Percentiles rank a stretch among this genome's conserved stretches.
Evolutionary conservation across 2,329 filamentous ascomycete genomes (phyloP).

Genomic region (Grosmannia penicillata): DNA sequence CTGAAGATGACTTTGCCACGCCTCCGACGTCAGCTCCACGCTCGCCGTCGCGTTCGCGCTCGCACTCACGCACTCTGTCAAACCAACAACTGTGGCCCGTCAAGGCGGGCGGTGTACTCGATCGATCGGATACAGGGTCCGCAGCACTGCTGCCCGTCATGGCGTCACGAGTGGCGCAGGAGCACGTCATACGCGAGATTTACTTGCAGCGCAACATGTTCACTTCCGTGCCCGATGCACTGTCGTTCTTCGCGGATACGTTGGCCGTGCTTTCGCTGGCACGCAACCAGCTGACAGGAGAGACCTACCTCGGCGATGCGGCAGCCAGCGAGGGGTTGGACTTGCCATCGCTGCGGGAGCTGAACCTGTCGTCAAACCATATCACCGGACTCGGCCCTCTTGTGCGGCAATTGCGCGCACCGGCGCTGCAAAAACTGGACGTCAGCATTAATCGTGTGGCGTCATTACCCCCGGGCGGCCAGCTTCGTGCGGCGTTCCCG

Average conservation of each 20-base stretch:
- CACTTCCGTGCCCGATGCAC: conserved; percentile 50
- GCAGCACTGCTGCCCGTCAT: conserved; percentile 43
- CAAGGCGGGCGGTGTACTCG: conserved; percentile 48
- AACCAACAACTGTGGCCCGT: conserved; percentile 38
- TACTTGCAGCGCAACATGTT: conserved; percentile 69
- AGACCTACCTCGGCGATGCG: conserved; percentile 39
- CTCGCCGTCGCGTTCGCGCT: conserved; percentile 32
- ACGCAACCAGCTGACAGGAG: conserved; percentile 55
- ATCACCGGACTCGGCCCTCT: conserved; percentile 57
- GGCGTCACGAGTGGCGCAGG: conserved; percentile 38
- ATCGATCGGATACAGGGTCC: conserved; percentile 52
- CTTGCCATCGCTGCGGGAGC: conserved; percentile 59
- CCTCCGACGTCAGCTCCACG: conserved; percentile 38
- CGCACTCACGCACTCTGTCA: conserved; percentile 31
- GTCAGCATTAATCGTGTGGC: conserved; percentile 70
- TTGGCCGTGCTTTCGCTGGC: conserved; percentile 60
- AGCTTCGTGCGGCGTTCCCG: conserved; percentile 53
- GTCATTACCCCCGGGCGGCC: conserved; percentile 38
- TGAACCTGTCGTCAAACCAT: conserved; percentile 62
- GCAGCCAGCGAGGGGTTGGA: conserved; percentile 40
- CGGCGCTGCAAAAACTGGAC: conserved; percentile 61
- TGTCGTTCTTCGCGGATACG: conserved; percentile 56
- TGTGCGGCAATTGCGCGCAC: conserved; percentile 52
- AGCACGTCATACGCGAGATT: conserved; percentile 38
- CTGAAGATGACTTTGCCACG: conserved; percentile 44